Evolutionary conservation across 2,329 filamentous ascomycete species (phyloP).

Genomic region (Whalleya microplaca): DNA sequence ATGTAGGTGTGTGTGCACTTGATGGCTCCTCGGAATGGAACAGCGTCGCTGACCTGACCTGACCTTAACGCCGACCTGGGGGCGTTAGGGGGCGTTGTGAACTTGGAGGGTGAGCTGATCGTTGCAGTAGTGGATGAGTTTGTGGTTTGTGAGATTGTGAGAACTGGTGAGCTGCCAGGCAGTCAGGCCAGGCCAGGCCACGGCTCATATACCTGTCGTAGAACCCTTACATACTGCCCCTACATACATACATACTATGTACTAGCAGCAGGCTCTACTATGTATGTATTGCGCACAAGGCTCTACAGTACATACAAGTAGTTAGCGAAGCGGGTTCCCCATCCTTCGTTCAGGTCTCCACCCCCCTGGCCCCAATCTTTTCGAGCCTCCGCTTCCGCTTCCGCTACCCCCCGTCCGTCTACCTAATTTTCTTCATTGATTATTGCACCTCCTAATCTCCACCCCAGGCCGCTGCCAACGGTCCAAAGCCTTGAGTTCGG

Average conservation of each 20-base stretch:
- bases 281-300: too few relatives aligned
- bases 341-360: slow-evolving; percentile 13
- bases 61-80: neutral
- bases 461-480: neutral
- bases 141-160: too few relatives aligned
- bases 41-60: neutral
- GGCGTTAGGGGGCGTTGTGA: too few relatives aligned
- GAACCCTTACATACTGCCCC: too few relatives aligned
- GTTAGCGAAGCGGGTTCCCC: neutral
- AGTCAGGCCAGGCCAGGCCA: too few relatives aligned
- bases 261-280: too few relatives aligned
- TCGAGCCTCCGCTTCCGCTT: slow-evolving; percentile 24
- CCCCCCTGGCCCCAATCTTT: slow-evolving; percentile 15
- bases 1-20: neutral
- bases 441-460: slow-evolving; percentile 1
- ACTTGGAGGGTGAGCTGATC: too few relatives aligned
- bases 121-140: too few relatives aligned
- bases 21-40: neutral
- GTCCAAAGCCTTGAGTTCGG: neutral
- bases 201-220: too few relatives aligned
- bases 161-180: too few relatives aligned
- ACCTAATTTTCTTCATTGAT: neutral
- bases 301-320: too few relatives aligned
- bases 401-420: slow-evolving; percentile 12
- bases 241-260: too few relatives aligned